Evolutionary conservation across 2,329 filamentous ascomycete genomes (phyloP).

Genomic region (Aspergillus udagawae): DNA sequence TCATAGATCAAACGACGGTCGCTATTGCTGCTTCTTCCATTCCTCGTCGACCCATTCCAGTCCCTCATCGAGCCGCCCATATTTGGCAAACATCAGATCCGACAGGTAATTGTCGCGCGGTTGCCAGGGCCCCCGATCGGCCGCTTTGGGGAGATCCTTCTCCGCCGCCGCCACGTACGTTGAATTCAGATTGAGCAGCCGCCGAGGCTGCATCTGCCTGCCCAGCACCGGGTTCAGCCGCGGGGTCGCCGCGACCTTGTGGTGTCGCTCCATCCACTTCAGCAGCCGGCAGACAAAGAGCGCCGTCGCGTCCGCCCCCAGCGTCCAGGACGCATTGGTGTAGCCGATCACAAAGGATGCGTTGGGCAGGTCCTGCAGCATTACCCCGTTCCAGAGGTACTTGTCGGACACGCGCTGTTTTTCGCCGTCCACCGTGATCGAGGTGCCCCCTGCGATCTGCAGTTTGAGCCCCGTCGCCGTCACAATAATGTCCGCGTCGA

Average conservation of each 20-base stretch:
- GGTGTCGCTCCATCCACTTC: conserved; percentile 26
- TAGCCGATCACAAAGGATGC: conserved; percentile 41
- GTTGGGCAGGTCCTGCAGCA: conserved; percentile 45
- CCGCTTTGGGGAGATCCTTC: conserved; percentile 34
- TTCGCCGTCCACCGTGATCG: conserved; percentile 36
- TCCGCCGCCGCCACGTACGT: conserved; percentile 38
- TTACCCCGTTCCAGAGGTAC: conserved; percentile 42
- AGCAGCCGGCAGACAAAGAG: conserved; percentile 37
- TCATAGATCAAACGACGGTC: too few relatives aligned
- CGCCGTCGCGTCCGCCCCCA: conserved; percentile 43
- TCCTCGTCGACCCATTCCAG: conserved; percentile 26
- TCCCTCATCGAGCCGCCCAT: conserved; percentile 31
- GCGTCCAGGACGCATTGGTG: conserved; percentile 43
- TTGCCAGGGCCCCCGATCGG: conserved; percentile 38
- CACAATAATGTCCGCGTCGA: conserved; percentile 42
- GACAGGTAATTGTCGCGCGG: conserved; percentile 36
- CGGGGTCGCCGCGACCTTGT: conserved; percentile 26
- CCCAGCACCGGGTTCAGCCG: conserved; percentile 16
- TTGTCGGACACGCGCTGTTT: conserved; percentile 31
- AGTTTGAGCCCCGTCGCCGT: conserved; percentile 44
- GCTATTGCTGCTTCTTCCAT: not conserved
- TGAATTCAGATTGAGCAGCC: conserved; percentile 36
- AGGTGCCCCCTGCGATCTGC: conserved; percentile 35
- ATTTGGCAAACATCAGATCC: conserved; percentile 37
- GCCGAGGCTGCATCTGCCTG: conserved; percentile 22